These are phyloP conservation scores for Polyporus tsugae DNA, from an alignment of 1,284 basidiomycete genomes.

Conservation along the genomic window DNA sequence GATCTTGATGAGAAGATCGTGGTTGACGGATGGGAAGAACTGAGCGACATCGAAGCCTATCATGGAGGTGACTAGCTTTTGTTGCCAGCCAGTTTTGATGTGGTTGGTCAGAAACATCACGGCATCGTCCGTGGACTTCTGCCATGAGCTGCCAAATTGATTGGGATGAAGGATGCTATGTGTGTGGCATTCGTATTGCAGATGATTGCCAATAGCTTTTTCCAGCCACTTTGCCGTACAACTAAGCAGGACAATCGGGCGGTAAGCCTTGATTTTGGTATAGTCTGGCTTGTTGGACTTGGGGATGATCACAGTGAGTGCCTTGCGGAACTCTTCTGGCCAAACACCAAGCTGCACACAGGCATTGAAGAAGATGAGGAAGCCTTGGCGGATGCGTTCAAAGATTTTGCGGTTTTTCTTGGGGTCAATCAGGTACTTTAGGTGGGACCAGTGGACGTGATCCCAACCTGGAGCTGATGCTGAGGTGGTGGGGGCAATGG, in stretches of 20 bases:
- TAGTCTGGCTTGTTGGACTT: not conserved
- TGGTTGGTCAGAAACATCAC: not conserved
- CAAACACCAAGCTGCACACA: not conserved
- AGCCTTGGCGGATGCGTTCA: too few relatives aligned
- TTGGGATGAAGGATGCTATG: not conserved
- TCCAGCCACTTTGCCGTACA: not conserved
- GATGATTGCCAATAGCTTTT: not conserved
- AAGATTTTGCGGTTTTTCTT: too few relatives aligned
- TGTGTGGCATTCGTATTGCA: not conserved
- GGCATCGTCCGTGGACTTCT: not conserved
- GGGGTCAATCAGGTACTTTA: too few relatives aligned
- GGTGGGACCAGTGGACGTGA: too few relatives aligned
- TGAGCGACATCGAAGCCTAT: constrained; percentile 19
- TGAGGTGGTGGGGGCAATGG: too few relatives aligned
- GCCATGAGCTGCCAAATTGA: not conserved
- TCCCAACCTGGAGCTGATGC: too few relatives aligned
- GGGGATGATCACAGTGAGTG: not conserved
- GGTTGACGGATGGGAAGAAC: constrained; percentile 25
- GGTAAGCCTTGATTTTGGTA: not conserved
- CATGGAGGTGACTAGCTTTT: not conserved
- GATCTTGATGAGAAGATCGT: constrained; percentile 12
- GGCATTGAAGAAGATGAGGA: not conserved
- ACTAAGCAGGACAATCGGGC: not conserved
- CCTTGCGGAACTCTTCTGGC: not conserved
- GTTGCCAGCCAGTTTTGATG: not conserved